A percentile compares a stretch with the other conserved stretches of the same genome.
Conservation (phyloP, 345 rosid species). For the Excoecaria agallocha region DNA sequence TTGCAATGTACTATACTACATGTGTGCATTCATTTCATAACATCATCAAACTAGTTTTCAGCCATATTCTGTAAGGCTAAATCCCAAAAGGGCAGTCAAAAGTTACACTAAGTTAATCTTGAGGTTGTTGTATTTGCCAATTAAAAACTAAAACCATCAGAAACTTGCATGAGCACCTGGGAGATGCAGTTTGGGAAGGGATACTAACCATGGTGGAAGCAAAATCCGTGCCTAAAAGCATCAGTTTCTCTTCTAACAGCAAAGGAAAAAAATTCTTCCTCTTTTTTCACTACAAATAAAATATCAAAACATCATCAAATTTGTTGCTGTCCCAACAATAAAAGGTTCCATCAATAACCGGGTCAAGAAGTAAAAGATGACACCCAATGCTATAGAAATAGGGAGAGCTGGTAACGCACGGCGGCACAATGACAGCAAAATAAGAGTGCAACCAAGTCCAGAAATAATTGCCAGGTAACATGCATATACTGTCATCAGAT, state of each 20-base stretch:
- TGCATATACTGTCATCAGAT: conserved; percentile 94
- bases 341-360: conserved; percentile 91
- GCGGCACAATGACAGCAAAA: conserved; percentile 73
- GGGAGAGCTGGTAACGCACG: conserved; percentile 96
- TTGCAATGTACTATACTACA: too few relatives aligned
- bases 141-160: background rate
- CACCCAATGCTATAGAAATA: conserved; percentile 78
- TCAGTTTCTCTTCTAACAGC: background rate
- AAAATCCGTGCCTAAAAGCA: background rate
- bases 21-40: background rate
- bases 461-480: conserved; percentile 95
- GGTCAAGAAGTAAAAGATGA: conserved; percentile 88
- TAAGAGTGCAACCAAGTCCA: conserved; percentile 96
- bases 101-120: background rate
- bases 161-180: background rate
- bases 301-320: conserved; percentile 70
- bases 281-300: background rate
- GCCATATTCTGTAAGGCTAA: background rate
- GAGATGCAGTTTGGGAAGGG: background rate
- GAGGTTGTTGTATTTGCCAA: background rate
- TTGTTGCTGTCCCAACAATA: conserved; percentile 73
- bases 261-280: background rate
- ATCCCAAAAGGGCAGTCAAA: background rate
- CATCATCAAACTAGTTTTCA: background rate
- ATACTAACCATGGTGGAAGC: background rate